phyloP scores from a whole-genome alignment of 2,329 filamentous ascomycete species.

The Apiospora aurea region DNA sequence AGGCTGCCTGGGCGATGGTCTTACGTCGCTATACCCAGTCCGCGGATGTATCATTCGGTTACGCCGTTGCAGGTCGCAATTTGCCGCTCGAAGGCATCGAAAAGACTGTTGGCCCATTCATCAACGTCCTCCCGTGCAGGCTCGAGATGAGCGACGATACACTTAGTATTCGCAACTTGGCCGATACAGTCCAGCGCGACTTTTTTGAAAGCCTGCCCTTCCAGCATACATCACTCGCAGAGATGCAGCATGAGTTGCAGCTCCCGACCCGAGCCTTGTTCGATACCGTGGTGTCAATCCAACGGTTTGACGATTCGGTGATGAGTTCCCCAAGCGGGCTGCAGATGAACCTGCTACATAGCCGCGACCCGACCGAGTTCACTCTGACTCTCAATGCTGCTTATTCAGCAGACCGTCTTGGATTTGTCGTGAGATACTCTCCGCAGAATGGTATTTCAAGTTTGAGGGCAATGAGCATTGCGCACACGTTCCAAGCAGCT shows the following conservation, averaged over 20 bases:
- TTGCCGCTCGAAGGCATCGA: constrained; percentile 31
- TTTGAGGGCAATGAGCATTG: constrained; percentile 23
- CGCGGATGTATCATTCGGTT: constrained; percentile 49
- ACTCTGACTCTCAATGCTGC: constrained; percentile 26
- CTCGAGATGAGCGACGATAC: constrained; percentile 34
- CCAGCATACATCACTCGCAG: constrained; percentile 25
- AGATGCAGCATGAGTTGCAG: constrained; percentile 24
- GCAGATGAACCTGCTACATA: constrained; percentile 25
- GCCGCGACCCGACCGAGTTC: constrained; percentile 25
- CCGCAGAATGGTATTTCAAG: constrained; percentile 23
- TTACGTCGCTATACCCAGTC: constrained; percentile 45
- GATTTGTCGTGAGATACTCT: constrained; percentile 22
- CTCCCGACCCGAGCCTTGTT: constrained; percentile 51
- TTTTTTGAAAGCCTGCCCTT: constrained; percentile 23
- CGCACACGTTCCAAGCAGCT: constrained; percentile 23
- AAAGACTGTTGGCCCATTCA: constrained; percentile 39
- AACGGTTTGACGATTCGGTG: constrained; percentile 23
- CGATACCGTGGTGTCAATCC: constrained; percentile 37
- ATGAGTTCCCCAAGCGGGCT: constrained; percentile 24
- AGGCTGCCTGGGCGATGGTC: constrained; percentile 49
- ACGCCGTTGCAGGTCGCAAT: constrained; percentile 48
- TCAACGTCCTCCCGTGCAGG: constrained; percentile 37
- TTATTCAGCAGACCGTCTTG: constrained; percentile 20
- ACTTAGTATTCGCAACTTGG: neutral
- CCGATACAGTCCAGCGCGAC: constrained; percentile 24